These are phyloP conservation scores for Coemansia sp. DNA, from an alignment of 192 early-diverging fungal genomes.

Conservation along the genomic window DNA sequence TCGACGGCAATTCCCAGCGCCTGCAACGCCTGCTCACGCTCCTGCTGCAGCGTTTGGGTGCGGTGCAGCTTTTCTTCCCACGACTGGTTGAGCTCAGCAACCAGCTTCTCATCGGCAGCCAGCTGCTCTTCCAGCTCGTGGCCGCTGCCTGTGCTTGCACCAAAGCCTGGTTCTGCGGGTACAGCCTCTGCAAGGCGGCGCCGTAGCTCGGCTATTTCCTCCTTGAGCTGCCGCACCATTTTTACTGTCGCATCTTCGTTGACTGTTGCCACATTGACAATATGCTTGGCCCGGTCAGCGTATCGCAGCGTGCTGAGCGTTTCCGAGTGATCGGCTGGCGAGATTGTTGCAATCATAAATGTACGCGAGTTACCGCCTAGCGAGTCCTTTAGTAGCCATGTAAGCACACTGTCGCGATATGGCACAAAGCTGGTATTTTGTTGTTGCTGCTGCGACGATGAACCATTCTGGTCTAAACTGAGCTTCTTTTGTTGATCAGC, in stretches of 20 bases:
- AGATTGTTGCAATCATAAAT: slow-evolving; percentile 76
- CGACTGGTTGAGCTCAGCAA: slow-evolving; percentile 76
- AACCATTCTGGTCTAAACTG: slow-evolving; percentile 29
- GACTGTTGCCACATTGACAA: slow-evolving; percentile 86
- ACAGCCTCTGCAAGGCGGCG: slow-evolving; percentile 48
- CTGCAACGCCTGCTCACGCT: slow-evolving; percentile 70
- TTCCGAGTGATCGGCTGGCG: slow-evolving; percentile 73
- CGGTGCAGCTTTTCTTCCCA: slow-evolving; percentile 78
- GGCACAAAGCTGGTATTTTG: slow-evolving; percentile 63
- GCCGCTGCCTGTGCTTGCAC: slow-evolving; percentile 14
- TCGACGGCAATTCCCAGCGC: slow-evolving; percentile 78
- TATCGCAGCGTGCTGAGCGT: slow-evolving; percentile 84
- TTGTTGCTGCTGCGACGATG: background rate
- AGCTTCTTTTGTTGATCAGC: slow-evolving; percentile 61
- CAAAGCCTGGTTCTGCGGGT: slow-evolving; percentile 1
- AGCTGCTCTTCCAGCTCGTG: slow-evolving; percentile 70
- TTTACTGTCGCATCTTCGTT: slow-evolving; percentile 84
- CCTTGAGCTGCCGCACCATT: slow-evolving; percentile 78
- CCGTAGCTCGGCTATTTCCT: slow-evolving; percentile 69
- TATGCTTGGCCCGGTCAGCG: slow-evolving; percentile 85
- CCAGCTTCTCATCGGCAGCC: slow-evolving; percentile 79
- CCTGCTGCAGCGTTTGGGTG: slow-evolving; percentile 69
- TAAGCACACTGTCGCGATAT: slow-evolving; percentile 88
- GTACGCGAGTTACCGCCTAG: slow-evolving; percentile 83
- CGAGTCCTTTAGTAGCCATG: slow-evolving; percentile 81